phyloP scores from a whole-genome alignment of 2,329 filamentous ascomycete genomes.

The Penicillium digitatum region DNA sequence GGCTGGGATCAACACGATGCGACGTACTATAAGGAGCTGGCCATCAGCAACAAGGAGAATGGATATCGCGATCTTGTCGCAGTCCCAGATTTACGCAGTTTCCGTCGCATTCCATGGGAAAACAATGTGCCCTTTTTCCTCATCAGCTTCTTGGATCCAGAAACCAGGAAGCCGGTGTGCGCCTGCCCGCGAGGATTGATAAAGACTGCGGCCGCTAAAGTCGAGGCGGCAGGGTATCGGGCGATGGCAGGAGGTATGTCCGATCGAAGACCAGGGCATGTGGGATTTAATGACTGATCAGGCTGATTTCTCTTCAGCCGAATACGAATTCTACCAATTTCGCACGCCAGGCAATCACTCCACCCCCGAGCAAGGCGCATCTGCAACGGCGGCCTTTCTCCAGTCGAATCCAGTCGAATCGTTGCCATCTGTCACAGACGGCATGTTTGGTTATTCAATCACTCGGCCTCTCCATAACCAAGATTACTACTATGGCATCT shows the following conservation, averaged over 20 bases:
- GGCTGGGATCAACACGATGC: constrained; percentile 97
- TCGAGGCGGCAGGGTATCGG: constrained; percentile 65
- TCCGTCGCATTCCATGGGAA: constrained; percentile 87
- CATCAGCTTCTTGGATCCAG: constrained; percentile 77
- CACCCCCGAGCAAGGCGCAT: constrained; percentile 55
- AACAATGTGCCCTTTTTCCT: constrained; percentile 80
- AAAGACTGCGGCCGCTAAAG: constrained; percentile 62
- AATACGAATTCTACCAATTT: constrained; percentile 96
- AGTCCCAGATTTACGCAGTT: constrained; percentile 71
- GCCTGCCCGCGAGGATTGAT: constrained; percentile 77
- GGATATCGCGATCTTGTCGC: constrained; percentile 84
- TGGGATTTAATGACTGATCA: constrained; percentile 9
- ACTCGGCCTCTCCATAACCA: constrained; percentile 84
- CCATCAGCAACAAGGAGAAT: constrained; percentile 84
- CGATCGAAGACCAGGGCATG: background rate
- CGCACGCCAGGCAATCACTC: constrained; percentile 56
- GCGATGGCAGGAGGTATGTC: constrained; percentile 83
- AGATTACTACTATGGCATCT: constrained; percentile 87
- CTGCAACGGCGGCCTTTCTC: constrained; percentile 70
- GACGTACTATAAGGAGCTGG: constrained; percentile 80
- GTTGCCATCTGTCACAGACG: constrained; percentile 79
- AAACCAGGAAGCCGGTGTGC: constrained; percentile 65
- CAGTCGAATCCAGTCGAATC: constrained; percentile 66
- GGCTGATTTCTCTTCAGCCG: constrained; percentile 53
- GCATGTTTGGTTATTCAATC: constrained; percentile 93